Evolutionary conservation across 2,329 filamentous ascomycete species (phyloP).

Genomic region (Neonectria punicea): DNA sequence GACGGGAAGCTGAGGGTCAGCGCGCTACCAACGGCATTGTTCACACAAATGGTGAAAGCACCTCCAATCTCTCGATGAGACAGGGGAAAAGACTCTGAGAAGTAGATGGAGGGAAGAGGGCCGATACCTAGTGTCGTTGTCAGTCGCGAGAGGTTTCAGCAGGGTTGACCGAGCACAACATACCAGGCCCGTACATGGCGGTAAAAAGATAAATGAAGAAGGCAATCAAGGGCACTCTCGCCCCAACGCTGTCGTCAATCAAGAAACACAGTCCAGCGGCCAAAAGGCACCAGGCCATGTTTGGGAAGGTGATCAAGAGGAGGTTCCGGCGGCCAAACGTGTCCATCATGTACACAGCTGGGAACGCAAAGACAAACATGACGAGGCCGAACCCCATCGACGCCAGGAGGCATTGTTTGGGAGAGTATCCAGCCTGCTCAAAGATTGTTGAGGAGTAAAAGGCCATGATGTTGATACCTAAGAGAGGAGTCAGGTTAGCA

Average conservation of each 20-base stretch:
- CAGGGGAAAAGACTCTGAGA: conserved; percentile 64
- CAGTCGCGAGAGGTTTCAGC: background rate
- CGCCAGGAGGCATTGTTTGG: conserved; percentile 55
- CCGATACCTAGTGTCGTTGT: conserved; percentile 40
- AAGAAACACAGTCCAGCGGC: conserved; percentile 57
- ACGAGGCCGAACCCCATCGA: conserved; percentile 65
- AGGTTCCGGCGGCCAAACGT: conserved; percentile 61
- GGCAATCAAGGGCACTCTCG: conserved; percentile 57
- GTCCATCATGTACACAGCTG: conserved; percentile 65
- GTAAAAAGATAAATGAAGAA: conserved; percentile 64
- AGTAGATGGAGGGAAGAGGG: conserved; percentile 55
- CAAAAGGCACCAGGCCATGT: conserved; percentile 46
- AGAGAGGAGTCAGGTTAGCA: background rate
- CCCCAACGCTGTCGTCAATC: conserved; percentile 51
- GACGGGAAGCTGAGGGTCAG: conserved; percentile 57
- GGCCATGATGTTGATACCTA: conserved; percentile 50
- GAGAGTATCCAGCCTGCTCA: conserved; percentile 55
- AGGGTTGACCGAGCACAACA: background rate
- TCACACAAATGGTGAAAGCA: conserved; percentile 46
- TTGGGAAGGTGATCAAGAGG: conserved; percentile 46
- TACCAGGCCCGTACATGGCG: conserved; percentile 54
- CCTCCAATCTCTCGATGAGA: conserved; percentile 59
- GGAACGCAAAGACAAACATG: conserved; percentile 63
- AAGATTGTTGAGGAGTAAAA: conserved; percentile 64
- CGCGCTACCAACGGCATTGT: conserved; percentile 44